These are phyloP conservation scores for Suaeda aralocaspica DNA, from an alignment of 148 eudicot genomes.

Conservation along the genomic window DNA sequence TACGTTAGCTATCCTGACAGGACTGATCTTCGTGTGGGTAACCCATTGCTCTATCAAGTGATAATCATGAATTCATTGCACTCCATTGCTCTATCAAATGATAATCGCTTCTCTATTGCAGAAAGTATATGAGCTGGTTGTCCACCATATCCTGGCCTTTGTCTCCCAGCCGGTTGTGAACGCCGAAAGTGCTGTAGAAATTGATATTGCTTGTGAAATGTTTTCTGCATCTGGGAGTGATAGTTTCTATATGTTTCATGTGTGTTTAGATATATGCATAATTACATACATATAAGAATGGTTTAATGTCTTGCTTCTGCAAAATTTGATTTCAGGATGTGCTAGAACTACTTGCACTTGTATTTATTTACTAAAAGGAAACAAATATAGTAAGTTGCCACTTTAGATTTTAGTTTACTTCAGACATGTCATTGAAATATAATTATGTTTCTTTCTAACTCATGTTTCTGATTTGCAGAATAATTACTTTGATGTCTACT, in stretches of 20 bases:
- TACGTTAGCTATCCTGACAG: constrained; percentile 90
- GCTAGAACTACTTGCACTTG: not conserved
- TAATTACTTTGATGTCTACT: constrained; percentile 88
- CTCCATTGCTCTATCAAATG: not conserved
- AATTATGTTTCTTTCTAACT: constrained; percentile 17
- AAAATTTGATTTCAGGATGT: not conserved
- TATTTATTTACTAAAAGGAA: not conserved
- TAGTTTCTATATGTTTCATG: constrained; percentile 48
- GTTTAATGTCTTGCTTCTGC: not conserved
- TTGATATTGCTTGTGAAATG: constrained; percentile 84
- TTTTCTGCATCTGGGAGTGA: constrained; percentile 81
- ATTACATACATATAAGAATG: not conserved
- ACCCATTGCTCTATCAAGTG: too few relatives aligned
- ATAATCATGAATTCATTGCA: constrained; percentile 14
- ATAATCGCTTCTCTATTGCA: constrained; percentile 28
- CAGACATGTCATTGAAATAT: not conserved
- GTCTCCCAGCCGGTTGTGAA: constrained; percentile 98
- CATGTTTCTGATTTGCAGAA: constrained; percentile 44
- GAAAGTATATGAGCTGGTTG: constrained; percentile 90
- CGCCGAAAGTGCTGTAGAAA: constrained; percentile 88
- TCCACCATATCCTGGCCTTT: constrained; percentile 95
- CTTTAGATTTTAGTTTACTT: not conserved
- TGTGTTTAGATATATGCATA: constrained; percentile 3
- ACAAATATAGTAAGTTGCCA: too few relatives aligned
- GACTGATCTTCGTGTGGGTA: constrained; percentile 76